A percentile compares a stretch with the other conserved stretches of the same genome.
Evolutionary conservation across 1,284 basidiomycete genomes (phyloP).

Genomic region (Melampsora americana): DNA sequence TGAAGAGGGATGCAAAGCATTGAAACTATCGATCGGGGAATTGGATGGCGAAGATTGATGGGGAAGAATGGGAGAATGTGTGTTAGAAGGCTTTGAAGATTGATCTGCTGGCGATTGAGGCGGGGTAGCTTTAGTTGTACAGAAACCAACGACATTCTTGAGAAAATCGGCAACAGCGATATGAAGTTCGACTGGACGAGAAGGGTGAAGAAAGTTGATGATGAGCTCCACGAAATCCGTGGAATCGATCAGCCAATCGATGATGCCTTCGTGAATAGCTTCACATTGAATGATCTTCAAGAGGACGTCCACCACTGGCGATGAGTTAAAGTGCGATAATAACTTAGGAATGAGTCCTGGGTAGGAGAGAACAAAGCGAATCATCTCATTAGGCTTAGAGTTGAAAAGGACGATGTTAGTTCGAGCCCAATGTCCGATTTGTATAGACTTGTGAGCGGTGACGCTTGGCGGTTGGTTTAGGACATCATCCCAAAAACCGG

Average conservation of each 20-base stretch:
- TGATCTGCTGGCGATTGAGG: slow-evolving; percentile 48
- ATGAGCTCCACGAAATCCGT: slow-evolving; percentile 79
- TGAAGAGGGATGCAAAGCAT: slow-evolving; percentile 34
- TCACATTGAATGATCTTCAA: slow-evolving; percentile 89
- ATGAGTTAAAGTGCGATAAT: slow-evolving; percentile 78
- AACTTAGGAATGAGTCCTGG: slow-evolving; percentile 79
- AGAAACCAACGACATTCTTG: slow-evolving; percentile 91
- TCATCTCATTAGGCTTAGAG: slow-evolving; percentile 64
- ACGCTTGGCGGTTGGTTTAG: slow-evolving; percentile 65
- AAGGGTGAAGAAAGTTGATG: slow-evolving; percentile 77
- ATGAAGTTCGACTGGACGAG: slow-evolving; percentile 74
- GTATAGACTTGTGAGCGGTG: slow-evolving; percentile 47
- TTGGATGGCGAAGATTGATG: slow-evolving; percentile 52
- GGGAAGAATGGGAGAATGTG: slow-evolving; percentile 45
- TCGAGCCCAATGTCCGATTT: slow-evolving; percentile 50
- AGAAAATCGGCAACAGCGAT: slow-evolving; percentile 84
- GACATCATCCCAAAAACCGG: slow-evolving; percentile 89
- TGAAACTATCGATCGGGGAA: slow-evolving; percentile 42
- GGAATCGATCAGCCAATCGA: slow-evolving; percentile 63
- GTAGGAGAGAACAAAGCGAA: slow-evolving; percentile 80
- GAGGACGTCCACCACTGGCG: slow-evolving; percentile 86
- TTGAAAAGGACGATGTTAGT: slow-evolving; percentile 51
- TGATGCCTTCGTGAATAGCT: slow-evolving; percentile 72
- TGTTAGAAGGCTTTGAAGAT: slow-evolving; percentile 24
- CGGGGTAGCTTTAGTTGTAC: slow-evolving; percentile 75